Evolutionary conservation across 108 stramenopile genomes (phyloP), one percentile per base, ranked within the genome.

Genomic region (Nitzschia sp.): DNA sequence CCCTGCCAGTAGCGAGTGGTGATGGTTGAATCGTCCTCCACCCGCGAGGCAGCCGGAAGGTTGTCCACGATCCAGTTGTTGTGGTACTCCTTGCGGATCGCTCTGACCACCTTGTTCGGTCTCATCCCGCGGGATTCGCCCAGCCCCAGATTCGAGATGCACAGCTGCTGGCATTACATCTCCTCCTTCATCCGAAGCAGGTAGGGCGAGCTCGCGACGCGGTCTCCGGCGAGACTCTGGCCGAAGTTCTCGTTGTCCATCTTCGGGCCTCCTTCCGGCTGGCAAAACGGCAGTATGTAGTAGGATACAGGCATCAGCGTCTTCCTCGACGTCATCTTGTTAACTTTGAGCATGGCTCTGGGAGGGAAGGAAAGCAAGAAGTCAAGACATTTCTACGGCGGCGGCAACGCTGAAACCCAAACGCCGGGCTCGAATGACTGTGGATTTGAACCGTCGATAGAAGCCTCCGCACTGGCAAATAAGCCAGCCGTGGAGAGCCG

Each of bases 31-130:
- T 82, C 82, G 59, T 82, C 70, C 49, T 83, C 75, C 35, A 85
- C 71, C 64, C 81, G 76, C 21, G 72, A 64, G 19, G 92, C 95
- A 17, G 93, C 86, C 27, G 94, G 89, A 17, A 98, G 78, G 70
- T 94, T 96, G 72, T 96, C 96, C 26, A 98, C 91, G 48, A 96
- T 96, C 97, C 92, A 94, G 79, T 98, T 93, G 59, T 89, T 80
- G 65, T 88, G 86, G 70, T 98, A 98, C 21, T 89, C 74, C 60
- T 94, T 85, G 9, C 85, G 89, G 70, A 97, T 95, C 64, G 90
- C 91, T 38, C 72, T 59, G 13, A 81, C 84, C 58, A 96, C 74
- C 59, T 85, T 86, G 55, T 82, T 82, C 65, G 85, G 77, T 25
- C 54, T 54, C 15, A 83, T 66, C n/a, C 82, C 84, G 60, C 68